Conservation (phyloP, 78 protist species). For the Capsaspora owczarzaki region DNA sequence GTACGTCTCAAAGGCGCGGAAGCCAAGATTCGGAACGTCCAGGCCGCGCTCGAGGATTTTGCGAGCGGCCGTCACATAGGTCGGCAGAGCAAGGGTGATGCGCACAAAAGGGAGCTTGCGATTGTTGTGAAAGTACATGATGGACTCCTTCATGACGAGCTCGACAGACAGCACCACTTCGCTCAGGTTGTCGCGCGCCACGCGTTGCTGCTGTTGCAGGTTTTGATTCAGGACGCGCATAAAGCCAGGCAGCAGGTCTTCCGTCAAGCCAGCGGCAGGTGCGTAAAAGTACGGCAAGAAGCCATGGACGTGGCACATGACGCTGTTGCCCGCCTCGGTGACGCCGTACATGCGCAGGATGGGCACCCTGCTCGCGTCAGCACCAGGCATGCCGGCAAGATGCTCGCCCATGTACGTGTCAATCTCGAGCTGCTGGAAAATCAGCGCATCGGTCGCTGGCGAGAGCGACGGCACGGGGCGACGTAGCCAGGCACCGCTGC, state of each 20-base stretch:
- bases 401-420: slow-evolving; percentile 35
- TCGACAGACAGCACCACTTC: slow-evolving; percentile 41
- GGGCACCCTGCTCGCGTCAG: slow-evolving; percentile 39
- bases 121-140: slow-evolving; percentile 18
- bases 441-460: background rate
- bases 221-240: background rate
- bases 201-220: background rate
- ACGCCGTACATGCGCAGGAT: slow-evolving; percentile 90
- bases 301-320: slow-evolving; percentile 86
- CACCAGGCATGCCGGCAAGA: slow-evolving; percentile 64
- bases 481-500: too few species aligned
- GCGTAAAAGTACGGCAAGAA: slow-evolving; percentile 93
- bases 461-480: background rate
- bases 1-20: slow-evolving; percentile 57
- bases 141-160: slow-evolving; percentile 42
- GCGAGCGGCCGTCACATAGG: slow-evolving; percentile 49
- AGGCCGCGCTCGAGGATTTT: slow-evolving; percentile 5
- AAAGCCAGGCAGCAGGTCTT: background rate
- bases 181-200: background rate
- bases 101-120: slow-evolving; percentile 28
- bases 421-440: slow-evolving; percentile 49
- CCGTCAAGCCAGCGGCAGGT: too few species aligned
- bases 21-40: background rate
- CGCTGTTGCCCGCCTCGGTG: slow-evolving; percentile 83
- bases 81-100: slow-evolving; percentile 51